Evolutionary conservation across 2,329 filamentous ascomycete genomes (phyloP).

Genomic region (Pyrenochaeta sp.): DNA sequence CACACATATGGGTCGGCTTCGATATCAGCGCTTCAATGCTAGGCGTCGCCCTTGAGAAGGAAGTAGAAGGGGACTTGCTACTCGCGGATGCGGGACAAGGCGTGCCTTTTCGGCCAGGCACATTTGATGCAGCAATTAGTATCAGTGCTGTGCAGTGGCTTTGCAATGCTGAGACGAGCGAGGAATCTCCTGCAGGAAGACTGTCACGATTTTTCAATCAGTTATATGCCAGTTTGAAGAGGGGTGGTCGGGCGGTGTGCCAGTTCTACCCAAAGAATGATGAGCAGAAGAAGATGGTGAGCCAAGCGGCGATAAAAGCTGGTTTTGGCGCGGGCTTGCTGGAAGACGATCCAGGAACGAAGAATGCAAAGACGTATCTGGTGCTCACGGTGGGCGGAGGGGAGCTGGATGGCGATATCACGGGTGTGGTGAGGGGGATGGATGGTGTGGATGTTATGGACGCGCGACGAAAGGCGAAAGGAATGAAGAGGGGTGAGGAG

Average conservation of each 20-base stretch:
- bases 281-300: slow-evolving; percentile 90
- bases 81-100: slow-evolving; percentile 96
- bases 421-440: slow-evolving; percentile 87
- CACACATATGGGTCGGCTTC: slow-evolving; percentile 97
- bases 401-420: slow-evolving; percentile 75
- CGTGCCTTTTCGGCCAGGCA: slow-evolving; percentile 88
- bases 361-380: slow-evolving; percentile 95
- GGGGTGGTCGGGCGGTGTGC: slow-evolving; percentile 90
- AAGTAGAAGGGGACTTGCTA: slow-evolving; percentile 92
- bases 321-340: slow-evolving; percentile 95
- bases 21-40: slow-evolving; percentile 96
- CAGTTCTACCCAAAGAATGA: slow-evolving; percentile 99
- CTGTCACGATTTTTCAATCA: slow-evolving; percentile 91
- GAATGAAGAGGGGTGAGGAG: slow-evolving; percentile 63
- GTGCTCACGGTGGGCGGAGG: slow-evolving; percentile 88
- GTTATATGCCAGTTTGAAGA: slow-evolving; percentile 81
- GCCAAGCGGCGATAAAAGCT: slow-evolving; percentile 85
- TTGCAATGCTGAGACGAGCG: slow-evolving; percentile 91
- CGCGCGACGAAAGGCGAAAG: slow-evolving; percentile 59
- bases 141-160: slow-evolving; percentile 99
- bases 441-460: slow-evolving; percentile 79
- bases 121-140: slow-evolving; percentile 93
- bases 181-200: slow-evolving; percentile 80
- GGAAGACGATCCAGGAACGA: slow-evolving; percentile 95
- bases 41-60: slow-evolving; percentile 89